A percentile compares a stretch with the other conserved stretches of the same genome.
phyloP scores from a whole-genome alignment of 2,329 filamentous ascomycete species.

The Penicillium sp. region DNA sequence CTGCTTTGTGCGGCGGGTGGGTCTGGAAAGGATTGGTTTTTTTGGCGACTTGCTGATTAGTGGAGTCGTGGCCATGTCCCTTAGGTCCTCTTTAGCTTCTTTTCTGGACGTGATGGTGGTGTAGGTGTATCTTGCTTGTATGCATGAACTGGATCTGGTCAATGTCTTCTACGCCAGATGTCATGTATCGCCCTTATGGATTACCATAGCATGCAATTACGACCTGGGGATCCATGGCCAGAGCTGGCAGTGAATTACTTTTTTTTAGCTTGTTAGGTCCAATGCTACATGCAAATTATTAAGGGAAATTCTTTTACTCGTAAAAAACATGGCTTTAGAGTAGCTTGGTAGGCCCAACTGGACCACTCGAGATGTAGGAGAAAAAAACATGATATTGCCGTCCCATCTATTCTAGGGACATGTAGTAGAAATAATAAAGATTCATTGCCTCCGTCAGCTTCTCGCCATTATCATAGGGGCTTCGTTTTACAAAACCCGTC shows the following conservation, averaged over 20 bases:
- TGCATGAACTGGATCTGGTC: neutral
- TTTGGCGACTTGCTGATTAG: slow-evolving; percentile 37
- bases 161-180: neutral
- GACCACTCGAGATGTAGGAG: neutral
- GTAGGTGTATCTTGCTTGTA: neutral
- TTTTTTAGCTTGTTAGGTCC: neutral
- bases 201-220: neutral
- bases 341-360: neutral
- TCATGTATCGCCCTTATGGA: neutral
- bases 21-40: slow-evolving; percentile 25
- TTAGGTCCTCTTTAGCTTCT: slow-evolving; percentile 8
- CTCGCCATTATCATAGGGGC: slow-evolving; percentile 31
- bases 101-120: slow-evolving; percentile 6
- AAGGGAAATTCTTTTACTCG: neutral
- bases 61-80: slow-evolving; percentile 23
- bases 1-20: slow-evolving; percentile 10
- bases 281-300: neutral
- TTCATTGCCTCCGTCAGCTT: slow-evolving; percentile 52
- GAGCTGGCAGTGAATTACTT: too few relatives aligned
- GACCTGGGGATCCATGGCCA: too few relatives aligned
- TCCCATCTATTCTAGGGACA: slow-evolving; percentile 16
- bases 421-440: slow-evolving; percentile 18
- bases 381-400: slow-evolving; percentile 5
- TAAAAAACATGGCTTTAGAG: neutral
- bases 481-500: slow-evolving; percentile 20